Conservation (phyloP, 2,329 filamentous ascomycete species). For the Parascedosporium putredinis region DNA sequence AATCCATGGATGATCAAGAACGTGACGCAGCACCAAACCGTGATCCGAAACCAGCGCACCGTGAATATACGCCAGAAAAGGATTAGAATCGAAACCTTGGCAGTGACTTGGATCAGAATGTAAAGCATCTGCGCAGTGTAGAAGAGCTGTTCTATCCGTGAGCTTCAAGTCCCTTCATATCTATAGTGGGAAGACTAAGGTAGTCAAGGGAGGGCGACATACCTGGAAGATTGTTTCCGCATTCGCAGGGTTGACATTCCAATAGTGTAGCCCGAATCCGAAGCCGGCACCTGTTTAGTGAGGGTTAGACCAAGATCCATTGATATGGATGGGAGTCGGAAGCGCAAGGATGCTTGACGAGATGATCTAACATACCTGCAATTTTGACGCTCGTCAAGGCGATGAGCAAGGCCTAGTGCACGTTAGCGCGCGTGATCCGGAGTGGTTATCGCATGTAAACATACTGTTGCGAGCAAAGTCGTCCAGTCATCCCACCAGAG, state of each 20-base stretch:
- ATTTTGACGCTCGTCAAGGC: no score
- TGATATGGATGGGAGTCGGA: no score
- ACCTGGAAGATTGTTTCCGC: conserved; percentile 8
- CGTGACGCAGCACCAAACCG: conserved; percentile 10
- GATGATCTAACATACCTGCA: no score
- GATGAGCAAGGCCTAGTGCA: no score
- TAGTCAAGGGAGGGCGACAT: neutral
- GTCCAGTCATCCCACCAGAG: conserved; percentile 11
- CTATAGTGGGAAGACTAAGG: neutral
- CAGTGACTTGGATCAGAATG: conserved; percentile 13
- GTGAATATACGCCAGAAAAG: conserved; percentile 16
- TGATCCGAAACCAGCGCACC: conserved; percentile 11
- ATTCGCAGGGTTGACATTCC: conserved; percentile 13
- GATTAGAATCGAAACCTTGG: conserved; percentile 16
- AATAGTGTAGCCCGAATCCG: conserved; percentile 15
- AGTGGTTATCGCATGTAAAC: neutral
- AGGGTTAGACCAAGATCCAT: no score
- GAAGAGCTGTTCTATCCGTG: conserved; percentile 10
- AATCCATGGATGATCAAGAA: conserved; percentile 13
- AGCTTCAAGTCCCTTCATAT: neutral
- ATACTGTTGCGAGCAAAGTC: neutral
- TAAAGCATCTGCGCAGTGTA: conserved; percentile 16
- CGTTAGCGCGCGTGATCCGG: no score
- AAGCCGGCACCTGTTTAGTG: neutral
- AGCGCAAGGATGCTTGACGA: no score